Percentiles rank a stretch among this genome's conserved stretches.
Evolutionary conservation across 2,329 filamentous ascomycete species (phyloP).

Genomic region (Paecilomyces sp.): DNA sequence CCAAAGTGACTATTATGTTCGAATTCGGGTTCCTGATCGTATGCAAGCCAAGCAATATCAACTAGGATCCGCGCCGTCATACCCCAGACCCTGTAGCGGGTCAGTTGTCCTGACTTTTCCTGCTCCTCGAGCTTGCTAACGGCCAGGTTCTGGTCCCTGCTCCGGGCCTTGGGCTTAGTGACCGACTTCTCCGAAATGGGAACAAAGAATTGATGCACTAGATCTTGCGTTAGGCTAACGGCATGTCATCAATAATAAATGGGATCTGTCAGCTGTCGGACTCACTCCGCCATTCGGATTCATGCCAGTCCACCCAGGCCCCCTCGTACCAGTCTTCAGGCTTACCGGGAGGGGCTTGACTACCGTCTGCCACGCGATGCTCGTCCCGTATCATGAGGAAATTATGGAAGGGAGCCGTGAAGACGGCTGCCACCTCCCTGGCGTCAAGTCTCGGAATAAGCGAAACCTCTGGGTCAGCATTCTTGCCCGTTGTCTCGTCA

Average conservation of each 20-base stretch:
- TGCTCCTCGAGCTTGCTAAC: constrained; percentile 39
- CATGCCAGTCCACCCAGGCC: constrained; percentile 72
- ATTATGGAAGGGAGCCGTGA: constrained; percentile 80
- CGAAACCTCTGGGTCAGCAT: constrained; percentile 56
- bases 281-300: constrained; percentile 61
- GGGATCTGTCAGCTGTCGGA: constrained; percentile 3
- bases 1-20: constrained; percentile 62
- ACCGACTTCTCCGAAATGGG: constrained; percentile 67
- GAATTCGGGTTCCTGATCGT: constrained; percentile 74
- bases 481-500: constrained; percentile 34
- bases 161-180: constrained; percentile 45
- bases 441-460: constrained; percentile 78
- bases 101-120: constrained; percentile 37
- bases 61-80: constrained; percentile 91
- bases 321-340: constrained; percentile 75
- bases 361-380: constrained; percentile 29
- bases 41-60: constrained; percentile 79
- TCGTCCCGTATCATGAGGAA: constrained; percentile 63
- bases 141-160: constrained; percentile 35
- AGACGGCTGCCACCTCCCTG: constrained; percentile 87
- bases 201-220: constrained; percentile 87
- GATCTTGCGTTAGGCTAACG: constrained; percentile 9
- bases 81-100: constrained; percentile 79
- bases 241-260: background rate
- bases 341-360: constrained; percentile 34